Evolutionary conservation across 2,329 filamentous ascomycete species (phyloP), one percentile per base, ranked within the genome.

Genomic region (Scytalidium sp.): DNA sequence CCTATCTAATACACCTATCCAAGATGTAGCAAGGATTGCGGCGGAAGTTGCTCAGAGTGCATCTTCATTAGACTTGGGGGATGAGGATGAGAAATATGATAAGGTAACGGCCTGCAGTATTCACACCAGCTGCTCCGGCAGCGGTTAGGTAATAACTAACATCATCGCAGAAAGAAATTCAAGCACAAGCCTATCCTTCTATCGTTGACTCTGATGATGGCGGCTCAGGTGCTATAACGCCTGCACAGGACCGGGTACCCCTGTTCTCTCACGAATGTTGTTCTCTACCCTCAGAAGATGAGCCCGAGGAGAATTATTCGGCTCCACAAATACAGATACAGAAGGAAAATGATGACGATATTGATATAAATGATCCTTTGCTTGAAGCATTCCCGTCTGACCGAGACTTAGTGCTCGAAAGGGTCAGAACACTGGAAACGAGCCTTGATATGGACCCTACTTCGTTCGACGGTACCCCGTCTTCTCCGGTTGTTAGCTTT

Each of bases 41-140:
- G 71, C 70, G 2, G 75, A 78, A 55, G 71, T 74, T 25, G 69
- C 71, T 19, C 67, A 74, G 47, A 66, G 64, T 21, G 72, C 74
- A 17, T 61, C 69, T 50, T 61, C 57, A 3, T 56, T 74, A n/a
- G 32, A 36, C 32, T 5, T 4, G 32, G 32, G 17, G 13, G 71
- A 75, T 49, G 39, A 47, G 9, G 53, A 60, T 19, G 50, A 48
- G 41, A 52, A 56, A 54, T 23, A 54, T 50, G 10, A 22, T n/a
- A 15, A 8, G 19, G 32, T 36, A 36, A 5, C 5, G 17, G 17
- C 13, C 17, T n/a, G 5, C 13, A 6, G 10, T 22, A 5, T 22
- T 13, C 3, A 43, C 19, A 4, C 3, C 4, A 25, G 6, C 15
- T 19, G 15, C 19, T 22, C 19, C 32, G 40, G 15, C 11, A 41